Evolutionary conservation across 139 green algal genomes (phyloP).

Genomic region (Chlorella ohadii): DNA sequence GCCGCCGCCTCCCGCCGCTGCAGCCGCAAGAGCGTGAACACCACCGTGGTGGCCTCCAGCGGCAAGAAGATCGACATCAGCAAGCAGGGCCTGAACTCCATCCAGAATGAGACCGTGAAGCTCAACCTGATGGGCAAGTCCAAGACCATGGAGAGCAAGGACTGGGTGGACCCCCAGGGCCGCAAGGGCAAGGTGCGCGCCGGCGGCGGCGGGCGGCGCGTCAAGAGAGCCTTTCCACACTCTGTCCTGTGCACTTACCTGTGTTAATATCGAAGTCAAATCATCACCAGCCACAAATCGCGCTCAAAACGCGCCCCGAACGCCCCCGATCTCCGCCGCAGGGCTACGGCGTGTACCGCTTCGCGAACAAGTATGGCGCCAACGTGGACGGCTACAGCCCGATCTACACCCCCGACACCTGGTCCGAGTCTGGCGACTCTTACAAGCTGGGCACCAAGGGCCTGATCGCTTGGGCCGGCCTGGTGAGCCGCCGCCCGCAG

Average conservation of each 20-base stretch:
- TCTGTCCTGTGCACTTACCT: too few relatives aligned
- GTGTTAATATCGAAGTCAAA: too few relatives aligned
- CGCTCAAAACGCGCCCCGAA: not conserved
- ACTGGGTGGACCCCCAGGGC: conserved; percentile 87
- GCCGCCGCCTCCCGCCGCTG: not conserved
- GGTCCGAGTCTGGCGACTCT: conserved; percentile 72
- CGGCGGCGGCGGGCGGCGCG: not conserved
- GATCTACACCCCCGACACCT: conserved; percentile 97
- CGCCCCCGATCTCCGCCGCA: conserved; percentile 28
- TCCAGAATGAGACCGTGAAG: conserved; percentile 80
- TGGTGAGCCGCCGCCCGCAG: too few relatives aligned
- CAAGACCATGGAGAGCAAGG: conserved; percentile 83
- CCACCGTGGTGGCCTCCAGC: conserved; percentile 51
- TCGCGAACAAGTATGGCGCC: conserved; percentile 92
- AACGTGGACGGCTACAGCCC: conserved; percentile 97
- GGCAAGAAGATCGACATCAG: conserved; percentile 90
- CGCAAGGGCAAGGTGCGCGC: conserved; percentile 80
- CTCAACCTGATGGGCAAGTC: conserved; percentile 86
- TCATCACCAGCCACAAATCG: too few relatives aligned
- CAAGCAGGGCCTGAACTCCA: conserved; percentile 85
- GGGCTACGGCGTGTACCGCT: conserved; percentile 92
- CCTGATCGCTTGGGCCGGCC: conserved; percentile 86
- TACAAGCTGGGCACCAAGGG: conserved; percentile 93
- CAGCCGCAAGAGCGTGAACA: conserved; percentile 44
- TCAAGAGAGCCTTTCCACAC: too few relatives aligned